Evolutionary conservation across 2,329 filamentous ascomycete genomes (phyloP), one percentile per base, ranked within the genome.

Genomic region (Colletotrichum sp.): DNA sequence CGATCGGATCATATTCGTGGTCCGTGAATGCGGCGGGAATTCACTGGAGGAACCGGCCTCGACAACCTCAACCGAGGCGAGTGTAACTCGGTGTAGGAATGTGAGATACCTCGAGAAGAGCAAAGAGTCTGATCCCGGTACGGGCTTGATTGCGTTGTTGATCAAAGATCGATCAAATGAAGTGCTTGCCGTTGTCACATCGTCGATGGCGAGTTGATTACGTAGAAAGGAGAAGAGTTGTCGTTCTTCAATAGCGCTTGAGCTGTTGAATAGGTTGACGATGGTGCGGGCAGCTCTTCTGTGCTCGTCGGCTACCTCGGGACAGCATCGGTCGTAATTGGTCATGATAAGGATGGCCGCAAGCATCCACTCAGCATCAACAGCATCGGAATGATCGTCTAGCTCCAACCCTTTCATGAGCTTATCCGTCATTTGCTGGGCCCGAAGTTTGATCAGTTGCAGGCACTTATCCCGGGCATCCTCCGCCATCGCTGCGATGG

Each of bases 301-400:
- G 39, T 83, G 82, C 28, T 79, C 79, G 34, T 83, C 82, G 4
- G 81, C 81, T 2, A 79, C 80, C 6, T 75, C 75, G 4, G 77
- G 71, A 15, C 80, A 79, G 24, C 79, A 80, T 34, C 81, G 79
- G 30, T 83, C 82, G 57, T 82, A 83, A 62, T 79, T 81, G 15
- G 79, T 80, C 30, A 79, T 78, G 66, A 79, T 77, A 1, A 83
- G 76, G 26, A 83, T 82, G 7, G 81, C 79, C 2, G 82, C 81
- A 69, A 83, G 72, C 76, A 83, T 80, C 79, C 81, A 83, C 64
- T 82, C 81, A 15, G 80, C 81, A 21, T 81, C 80, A 32, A 69
- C 76, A 34, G 81, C 76, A 60, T 82, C 81, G 55, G 75, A 74
- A 55, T 77, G 72, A 12, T 71, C 76, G 24, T 78, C 77, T 10